Base-by-base conservation (phyloP, 2,329 filamentous ascomycete species). In the Colletotrichum melonis region DNA sequence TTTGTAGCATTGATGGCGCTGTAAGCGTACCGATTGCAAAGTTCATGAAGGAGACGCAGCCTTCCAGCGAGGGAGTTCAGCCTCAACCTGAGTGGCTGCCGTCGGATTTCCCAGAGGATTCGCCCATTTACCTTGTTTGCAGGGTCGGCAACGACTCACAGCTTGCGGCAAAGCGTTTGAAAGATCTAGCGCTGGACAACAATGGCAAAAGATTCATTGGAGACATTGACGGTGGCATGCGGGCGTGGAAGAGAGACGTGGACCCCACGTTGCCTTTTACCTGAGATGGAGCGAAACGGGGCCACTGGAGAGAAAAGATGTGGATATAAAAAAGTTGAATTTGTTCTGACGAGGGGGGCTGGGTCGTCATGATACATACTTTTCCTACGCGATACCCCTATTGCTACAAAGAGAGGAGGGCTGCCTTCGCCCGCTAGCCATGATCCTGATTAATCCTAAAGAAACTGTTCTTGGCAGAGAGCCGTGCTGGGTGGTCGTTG, bases 71-170 rank as follows among this genome's bases (percentile, higher is more conserved):
- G 63, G 78, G 74, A 32, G 2, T 70, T 4, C 65, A 78, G 9
- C 76, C 76, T 35, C 74, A 78, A 4, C 77, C 77, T 1, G 76
- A 76, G 8, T 86, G 85, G 82, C 77, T 89, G 19, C 85, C 86
- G 0, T 74, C 79, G 0, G 79, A 82, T 1, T 49, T 87, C 1
- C 74, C 82, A 0, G 73, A 78, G 1, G 82, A 88, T 38, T 84
- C 85, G 2, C 88, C 92, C 0, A 90, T 97, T 26, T 93, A 93
- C 73, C 84, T 95, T 0, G 87, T 97, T 0, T 97, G 94, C 76
- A 87, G 93, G 35, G 86, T 93, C 1, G 94, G 94, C 0, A 94
- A 95, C 75, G 94, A 97, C 80, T 95, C 93, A 12, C 94, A 96
- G 79, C 76, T 94, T 24, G 91, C 91, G 1, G 88, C 91, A 0